Evolutionary conservation across 257 asterid species (phyloP).

Genomic region (Eustoma russellianum): DNA sequence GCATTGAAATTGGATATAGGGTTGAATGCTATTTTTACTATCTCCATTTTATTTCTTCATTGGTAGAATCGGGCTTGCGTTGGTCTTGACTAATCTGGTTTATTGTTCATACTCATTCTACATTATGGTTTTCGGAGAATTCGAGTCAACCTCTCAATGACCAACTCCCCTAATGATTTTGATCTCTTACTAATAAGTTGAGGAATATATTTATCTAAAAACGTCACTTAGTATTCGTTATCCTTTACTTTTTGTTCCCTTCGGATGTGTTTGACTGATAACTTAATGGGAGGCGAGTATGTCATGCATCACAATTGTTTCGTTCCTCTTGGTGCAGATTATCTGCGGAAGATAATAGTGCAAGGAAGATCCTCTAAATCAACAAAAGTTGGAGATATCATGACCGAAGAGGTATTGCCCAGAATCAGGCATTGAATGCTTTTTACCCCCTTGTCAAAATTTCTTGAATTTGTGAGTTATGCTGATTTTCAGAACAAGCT

Average conservation of each 20-base stretch:
- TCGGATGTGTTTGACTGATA: neutral
- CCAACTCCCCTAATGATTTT: no score
- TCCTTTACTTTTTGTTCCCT: neutral
- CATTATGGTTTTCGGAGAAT: no score
- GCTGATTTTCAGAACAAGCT: constrained; percentile 69
- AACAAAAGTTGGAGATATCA: constrained; percentile 92
- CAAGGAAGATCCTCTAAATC: constrained; percentile 96
- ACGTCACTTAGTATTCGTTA: neutral
- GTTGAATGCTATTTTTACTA: neutral
- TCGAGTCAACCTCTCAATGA: no score
- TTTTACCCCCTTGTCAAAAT: no score
- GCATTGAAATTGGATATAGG: neutral
- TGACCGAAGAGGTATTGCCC: constrained; percentile 87
- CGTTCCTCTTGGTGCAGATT: constrained; percentile 39
- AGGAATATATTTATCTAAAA: neutral
- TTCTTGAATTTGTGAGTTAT: no score
- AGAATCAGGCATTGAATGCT: no score
- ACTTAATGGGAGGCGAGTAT: neutral
- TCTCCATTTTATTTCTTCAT: no score
- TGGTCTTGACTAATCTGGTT: no score
- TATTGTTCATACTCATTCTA: no score
- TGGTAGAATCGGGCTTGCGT: no score
- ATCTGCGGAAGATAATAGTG: constrained; percentile 88
- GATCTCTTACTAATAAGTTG: no score
- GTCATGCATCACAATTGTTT: neutral